Conservation (phyloP, 2,329 filamentous ascomycete species). For the Lojkania enalia region DNA sequence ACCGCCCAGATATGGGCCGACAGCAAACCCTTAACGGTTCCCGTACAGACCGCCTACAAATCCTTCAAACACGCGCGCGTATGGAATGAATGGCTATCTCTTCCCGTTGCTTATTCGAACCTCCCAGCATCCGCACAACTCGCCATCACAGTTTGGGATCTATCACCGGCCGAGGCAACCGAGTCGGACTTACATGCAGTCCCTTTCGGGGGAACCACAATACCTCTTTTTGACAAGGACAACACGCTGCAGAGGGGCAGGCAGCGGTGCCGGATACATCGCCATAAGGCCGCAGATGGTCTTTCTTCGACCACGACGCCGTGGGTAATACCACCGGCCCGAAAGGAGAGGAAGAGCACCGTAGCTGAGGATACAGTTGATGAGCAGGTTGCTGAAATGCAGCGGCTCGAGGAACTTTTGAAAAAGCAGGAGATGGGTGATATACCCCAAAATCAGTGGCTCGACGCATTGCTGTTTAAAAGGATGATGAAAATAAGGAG, state of each 20-base stretch:
- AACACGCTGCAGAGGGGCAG: constrained; percentile 89
- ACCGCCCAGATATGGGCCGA: constrained; percentile 94
- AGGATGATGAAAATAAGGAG: constrained; percentile 72
- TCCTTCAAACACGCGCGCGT: constrained; percentile 73
- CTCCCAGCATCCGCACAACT: constrained; percentile 81
- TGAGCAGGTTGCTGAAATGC: constrained; percentile 82
- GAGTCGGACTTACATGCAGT: constrained; percentile 75
- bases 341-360: constrained; percentile 54
- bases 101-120: constrained; percentile 82
- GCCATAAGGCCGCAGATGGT: constrained; percentile 82
- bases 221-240: constrained; percentile 88
- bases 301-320: constrained; percentile 80
- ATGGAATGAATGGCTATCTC: constrained; percentile 95
- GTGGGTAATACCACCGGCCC: constrained; percentile 61
- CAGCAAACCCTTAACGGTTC: constrained; percentile 90
- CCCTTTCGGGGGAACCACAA: constrained; percentile 91
- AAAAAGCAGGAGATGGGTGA: constrained; percentile 99
- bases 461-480: constrained; percentile 92
- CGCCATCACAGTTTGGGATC: constrained; percentile 93
- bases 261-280: constrained; percentile 86
- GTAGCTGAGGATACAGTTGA: constrained; percentile 52
- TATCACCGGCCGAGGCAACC: constrained; percentile 76
- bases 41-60: constrained; percentile 90
- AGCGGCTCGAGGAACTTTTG: constrained; percentile 84
- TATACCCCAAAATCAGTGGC: constrained; percentile 89